phyloP scores from a whole-genome alignment of 805 yeast genomes.

The Yarrowia bubula region DNA sequence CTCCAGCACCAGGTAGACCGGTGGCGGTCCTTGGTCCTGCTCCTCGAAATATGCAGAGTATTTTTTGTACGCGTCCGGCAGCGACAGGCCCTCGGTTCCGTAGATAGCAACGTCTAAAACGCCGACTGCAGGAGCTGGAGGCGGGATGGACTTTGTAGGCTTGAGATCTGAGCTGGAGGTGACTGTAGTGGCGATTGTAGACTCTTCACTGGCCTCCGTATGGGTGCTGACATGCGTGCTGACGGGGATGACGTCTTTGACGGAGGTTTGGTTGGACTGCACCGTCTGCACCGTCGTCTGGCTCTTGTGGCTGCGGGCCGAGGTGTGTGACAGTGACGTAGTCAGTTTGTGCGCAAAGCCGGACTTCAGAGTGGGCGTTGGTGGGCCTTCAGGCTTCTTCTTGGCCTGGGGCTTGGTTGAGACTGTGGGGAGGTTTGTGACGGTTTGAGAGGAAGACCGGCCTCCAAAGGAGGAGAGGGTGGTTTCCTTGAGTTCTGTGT shows the following conservation, averaged over 20 bases:
- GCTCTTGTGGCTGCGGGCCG: constrained; percentile 11
- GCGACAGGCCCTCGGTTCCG: constrained; percentile 17
- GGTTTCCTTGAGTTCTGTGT: constrained; percentile 21
- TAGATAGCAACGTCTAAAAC: constrained; percentile 3
- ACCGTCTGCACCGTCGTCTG: constrained; percentile 1
- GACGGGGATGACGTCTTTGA: constrained; percentile 1
- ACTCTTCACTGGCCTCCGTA: neutral
- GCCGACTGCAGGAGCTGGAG: neutral
- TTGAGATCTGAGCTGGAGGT: neutral
- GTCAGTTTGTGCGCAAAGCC: constrained; percentile 8
- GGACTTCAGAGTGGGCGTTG: neutral
- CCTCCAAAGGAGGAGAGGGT: constrained; percentile 20
- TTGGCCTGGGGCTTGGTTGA: neutral
- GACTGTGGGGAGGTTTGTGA: neutral
- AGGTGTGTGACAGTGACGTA: neutral
- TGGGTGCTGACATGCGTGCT: neutral
- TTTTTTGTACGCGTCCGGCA: constrained; percentile 1
- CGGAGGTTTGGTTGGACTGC: neutral
- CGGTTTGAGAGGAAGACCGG: constrained; percentile 14
- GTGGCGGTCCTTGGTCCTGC: constrained; percentile 41
- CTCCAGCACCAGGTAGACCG: constrained; percentile 84
- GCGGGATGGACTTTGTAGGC: neutral
- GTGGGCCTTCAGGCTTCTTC: neutral
- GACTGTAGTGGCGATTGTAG: neutral
- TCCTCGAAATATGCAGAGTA: constrained; percentile 15